These are phyloP conservation scores for Trypanosoma mega DNA, from an alignment of 208 protist species.

Conservation along the genomic window DNA sequence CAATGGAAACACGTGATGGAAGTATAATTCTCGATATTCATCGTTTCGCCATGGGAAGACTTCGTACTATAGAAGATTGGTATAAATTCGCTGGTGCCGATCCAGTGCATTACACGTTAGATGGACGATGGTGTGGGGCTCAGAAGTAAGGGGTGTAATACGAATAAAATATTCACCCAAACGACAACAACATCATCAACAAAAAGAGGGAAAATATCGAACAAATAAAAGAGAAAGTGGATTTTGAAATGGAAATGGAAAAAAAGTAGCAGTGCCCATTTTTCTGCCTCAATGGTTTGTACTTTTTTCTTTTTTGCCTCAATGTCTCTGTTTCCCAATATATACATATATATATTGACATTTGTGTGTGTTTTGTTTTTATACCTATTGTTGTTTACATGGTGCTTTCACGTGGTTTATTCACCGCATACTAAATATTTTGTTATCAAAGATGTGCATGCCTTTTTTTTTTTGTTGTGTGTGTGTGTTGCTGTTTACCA, in stretches of 20 bases:
- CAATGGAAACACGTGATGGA: constrained; percentile 22
- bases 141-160: too few species aligned
- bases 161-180: too few species aligned
- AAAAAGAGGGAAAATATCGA: too few species aligned
- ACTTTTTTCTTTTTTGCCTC: constrained; percentile 14
- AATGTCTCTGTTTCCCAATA: neutral
- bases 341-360: neutral
- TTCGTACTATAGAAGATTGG: constrained; percentile 61
- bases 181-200: too few species aligned
- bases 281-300: constrained; percentile 2
- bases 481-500: too few species aligned
- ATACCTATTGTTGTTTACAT: too few species aligned
- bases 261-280: constrained; percentile 7
- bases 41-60: constrained; percentile 68
- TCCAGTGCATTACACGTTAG: constrained; percentile 39
- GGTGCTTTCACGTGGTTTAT: too few species aligned
- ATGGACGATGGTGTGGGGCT: constrained; percentile 54
- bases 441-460: too few species aligned
- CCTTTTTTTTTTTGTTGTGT: too few species aligned
- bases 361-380: too few species aligned
- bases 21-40: constrained; percentile 62
- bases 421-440: too few species aligned
- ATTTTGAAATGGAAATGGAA: neutral
- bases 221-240: neutral
- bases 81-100: constrained; percentile 73